A percentile compares a stretch with the other conserved stretches of the same genome.
These are phyloP conservation scores for Sindora glabra DNA, from an alignment of 306 rosid species.

Conservation along the genomic window DNA sequence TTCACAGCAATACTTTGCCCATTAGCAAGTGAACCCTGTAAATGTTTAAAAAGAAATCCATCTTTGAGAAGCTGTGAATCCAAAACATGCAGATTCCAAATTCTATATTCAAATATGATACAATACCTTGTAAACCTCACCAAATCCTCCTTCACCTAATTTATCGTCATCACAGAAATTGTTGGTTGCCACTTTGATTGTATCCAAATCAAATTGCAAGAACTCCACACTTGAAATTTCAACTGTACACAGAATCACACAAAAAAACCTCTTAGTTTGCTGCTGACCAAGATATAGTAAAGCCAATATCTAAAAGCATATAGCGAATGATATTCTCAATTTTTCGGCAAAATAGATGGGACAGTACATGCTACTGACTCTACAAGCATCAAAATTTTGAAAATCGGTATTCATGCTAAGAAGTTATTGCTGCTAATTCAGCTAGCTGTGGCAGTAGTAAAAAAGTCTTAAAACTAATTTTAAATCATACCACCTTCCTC, in stretches of 20 bases:
- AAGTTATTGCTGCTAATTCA: too few relatives aligned
- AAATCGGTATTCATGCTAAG: too few relatives aligned
- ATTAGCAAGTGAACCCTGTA: slow-evolving; percentile 38
- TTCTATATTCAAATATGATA: neutral
- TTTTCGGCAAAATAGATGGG: too few relatives aligned
- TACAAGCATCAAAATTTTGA: too few relatives aligned
- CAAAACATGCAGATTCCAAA: neutral
- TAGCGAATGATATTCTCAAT: too few relatives aligned
- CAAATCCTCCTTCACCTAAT: slow-evolving; percentile 60
- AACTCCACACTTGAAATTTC: slow-evolving; percentile 20
- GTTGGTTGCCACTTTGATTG: slow-evolving; percentile 42
- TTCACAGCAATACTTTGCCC: slow-evolving; percentile 60
- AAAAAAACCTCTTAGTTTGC: too few relatives aligned
- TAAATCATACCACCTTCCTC: neutral
- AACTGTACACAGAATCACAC: slow-evolving; percentile 19
- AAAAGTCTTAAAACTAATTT: too few relatives aligned
- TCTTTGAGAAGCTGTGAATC: neutral
- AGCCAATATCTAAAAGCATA: too few relatives aligned
- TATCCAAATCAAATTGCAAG: slow-evolving; percentile 32
- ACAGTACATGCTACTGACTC: too few relatives aligned
- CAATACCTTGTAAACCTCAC: slow-evolving; percentile 50
- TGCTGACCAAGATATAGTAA: too few relatives aligned
- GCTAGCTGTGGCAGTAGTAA: too few relatives aligned
- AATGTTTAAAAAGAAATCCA: neutral
- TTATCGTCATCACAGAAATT: slow-evolving; percentile 32